These are phyloP conservation scores for Nakazawaea ishiwadae DNA, from an alignment of 805 yeast genomes.

Conservation along the genomic window DNA sequence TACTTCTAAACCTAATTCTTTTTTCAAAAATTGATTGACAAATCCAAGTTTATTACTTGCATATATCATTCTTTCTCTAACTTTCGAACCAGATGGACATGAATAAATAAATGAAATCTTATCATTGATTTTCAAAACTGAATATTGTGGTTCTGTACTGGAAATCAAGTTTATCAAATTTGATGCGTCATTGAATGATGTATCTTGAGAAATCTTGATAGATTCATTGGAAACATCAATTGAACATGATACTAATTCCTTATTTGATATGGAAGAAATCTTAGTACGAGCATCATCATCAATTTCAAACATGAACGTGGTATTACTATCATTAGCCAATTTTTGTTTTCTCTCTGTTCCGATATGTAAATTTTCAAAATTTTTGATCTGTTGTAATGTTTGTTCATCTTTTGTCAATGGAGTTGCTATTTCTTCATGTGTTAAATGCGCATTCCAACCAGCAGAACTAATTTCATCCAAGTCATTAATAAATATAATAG, in stretches of 20 bases:
- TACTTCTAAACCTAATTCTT: constrained; percentile 30
- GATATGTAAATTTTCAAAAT: constrained; percentile 33
- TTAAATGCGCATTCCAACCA: constrained; percentile 39
- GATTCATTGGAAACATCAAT: constrained; percentile 48
- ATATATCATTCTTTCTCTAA: constrained; percentile 87
- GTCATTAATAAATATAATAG: constrained; percentile 51
- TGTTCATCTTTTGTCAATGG: constrained; percentile 60
- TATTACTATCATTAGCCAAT: constrained; percentile 17
- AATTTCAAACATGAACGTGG: constrained; percentile 13
- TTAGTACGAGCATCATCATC: constrained; percentile 7
- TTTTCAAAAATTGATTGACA: constrained; percentile 39
- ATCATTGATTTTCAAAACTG: constrained; percentile 40
- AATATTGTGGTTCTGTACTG: constrained; percentile 50
- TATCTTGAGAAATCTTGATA: constrained; percentile 31
- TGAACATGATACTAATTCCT: constrained; percentile 41
- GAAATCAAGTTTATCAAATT: constrained; percentile 31
- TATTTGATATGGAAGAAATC: constrained; percentile 15
- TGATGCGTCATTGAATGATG: constrained; percentile 20
- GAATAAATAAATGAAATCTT: constrained; percentile 65
- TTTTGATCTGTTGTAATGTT: constrained; percentile 39
- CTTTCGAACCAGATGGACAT: constrained; percentile 88
- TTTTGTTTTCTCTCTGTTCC: constrained; percentile 23
- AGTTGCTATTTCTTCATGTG: constrained; percentile 31
- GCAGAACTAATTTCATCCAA: constrained; percentile 46
- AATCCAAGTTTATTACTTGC: constrained; percentile 75